phyloP scores from a whole-genome alignment of 495 filamentous ascomycete species.

The Daldinia decipiens region DNA sequence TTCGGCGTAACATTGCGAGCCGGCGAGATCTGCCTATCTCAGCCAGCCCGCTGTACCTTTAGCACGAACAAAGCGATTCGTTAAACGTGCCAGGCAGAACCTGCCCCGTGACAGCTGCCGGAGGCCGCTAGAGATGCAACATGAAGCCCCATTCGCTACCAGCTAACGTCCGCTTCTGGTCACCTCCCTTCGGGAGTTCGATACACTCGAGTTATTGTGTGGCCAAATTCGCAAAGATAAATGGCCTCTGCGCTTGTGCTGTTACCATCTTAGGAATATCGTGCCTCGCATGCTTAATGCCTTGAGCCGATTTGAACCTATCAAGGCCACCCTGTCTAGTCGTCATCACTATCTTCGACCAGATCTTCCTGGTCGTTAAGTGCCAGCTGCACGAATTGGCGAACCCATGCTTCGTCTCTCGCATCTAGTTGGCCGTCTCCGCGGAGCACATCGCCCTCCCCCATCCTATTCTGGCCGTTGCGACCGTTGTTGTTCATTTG shows the following conservation, averaged over 20 bases:
- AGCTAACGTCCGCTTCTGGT: slow-evolving; percentile 37
- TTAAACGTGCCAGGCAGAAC: slow-evolving; percentile 33
- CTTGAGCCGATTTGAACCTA: slow-evolving; percentile 37
- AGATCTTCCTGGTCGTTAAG: slow-evolving; percentile 64
- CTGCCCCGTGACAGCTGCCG: slow-evolving; percentile 47
- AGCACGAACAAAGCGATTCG: slow-evolving; percentile 36
- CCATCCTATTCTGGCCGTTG: slow-evolving; percentile 34
- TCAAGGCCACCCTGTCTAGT: slow-evolving; percentile 37
- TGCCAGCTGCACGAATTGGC: slow-evolving; percentile 63
- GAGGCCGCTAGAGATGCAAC: slow-evolving; percentile 46
- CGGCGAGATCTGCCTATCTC: slow-evolving; percentile 47
- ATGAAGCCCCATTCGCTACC: slow-evolving; percentile 44
- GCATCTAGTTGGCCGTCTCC: slow-evolving; percentile 42
- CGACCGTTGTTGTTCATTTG: slow-evolving; percentile 38
- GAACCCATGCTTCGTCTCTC: slow-evolving; percentile 60
- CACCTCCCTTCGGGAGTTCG: slow-evolving; percentile 46
- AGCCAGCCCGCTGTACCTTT: slow-evolving; percentile 39
- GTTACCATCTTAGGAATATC: slow-evolving; percentile 44
- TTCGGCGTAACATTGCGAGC: slow-evolving; percentile 41
- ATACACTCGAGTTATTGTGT: slow-evolving; percentile 40
- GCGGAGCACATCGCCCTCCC: slow-evolving; percentile 32
- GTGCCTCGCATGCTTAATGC: slow-evolving; percentile 38
- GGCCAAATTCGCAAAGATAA: slow-evolving; percentile 25
- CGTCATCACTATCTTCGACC: slow-evolving; percentile 54
- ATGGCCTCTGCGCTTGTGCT: slow-evolving; percentile 24